Evolutionary conservation across 805 yeast genomes (phyloP).

Genomic region (Candida endomychidarum): DNA sequence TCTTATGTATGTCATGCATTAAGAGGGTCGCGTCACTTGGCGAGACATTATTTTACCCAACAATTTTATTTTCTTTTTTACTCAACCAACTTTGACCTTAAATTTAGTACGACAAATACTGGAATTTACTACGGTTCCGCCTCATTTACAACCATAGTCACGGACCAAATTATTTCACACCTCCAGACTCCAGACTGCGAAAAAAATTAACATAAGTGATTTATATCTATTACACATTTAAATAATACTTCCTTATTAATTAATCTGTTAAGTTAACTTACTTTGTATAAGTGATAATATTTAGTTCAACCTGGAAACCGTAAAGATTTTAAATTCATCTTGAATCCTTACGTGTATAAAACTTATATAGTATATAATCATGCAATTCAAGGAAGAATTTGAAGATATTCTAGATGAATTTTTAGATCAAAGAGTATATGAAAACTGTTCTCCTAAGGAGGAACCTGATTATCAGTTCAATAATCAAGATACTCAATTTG

Average conservation of each 20-base stretch:
- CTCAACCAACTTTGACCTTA: background rate
- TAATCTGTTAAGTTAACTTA: background rate
- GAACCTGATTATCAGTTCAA: conserved; percentile 1
- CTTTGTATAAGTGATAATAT: background rate
- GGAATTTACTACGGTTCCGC: background rate
- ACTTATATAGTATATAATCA: conserved; percentile 1
- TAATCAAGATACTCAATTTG: conserved; percentile 3
- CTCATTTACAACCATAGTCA: background rate
- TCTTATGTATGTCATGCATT: too few species aligned
- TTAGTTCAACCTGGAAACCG: background rate
- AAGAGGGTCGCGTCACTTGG: conserved; percentile 1
- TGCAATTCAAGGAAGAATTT: conserved; percentile 5
- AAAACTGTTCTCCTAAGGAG: conserved; percentile 20
- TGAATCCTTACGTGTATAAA: too few species aligned
- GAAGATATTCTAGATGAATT: conserved; percentile 57
- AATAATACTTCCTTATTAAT: too few species aligned
- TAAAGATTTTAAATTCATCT: too few species aligned
- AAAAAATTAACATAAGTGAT: background rate
- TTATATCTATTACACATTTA: background rate
- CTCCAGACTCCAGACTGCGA: background rate
- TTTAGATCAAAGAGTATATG: conserved; percentile 52
- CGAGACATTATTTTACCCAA: conserved; percentile 5
- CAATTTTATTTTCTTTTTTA: conserved; percentile 6
- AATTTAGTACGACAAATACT: background rate
- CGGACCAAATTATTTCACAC: background rate